Evolutionary conservation across 2,329 filamentous ascomycete genomes (phyloP).

Genomic region (Exophiala aquamarina): DNA sequence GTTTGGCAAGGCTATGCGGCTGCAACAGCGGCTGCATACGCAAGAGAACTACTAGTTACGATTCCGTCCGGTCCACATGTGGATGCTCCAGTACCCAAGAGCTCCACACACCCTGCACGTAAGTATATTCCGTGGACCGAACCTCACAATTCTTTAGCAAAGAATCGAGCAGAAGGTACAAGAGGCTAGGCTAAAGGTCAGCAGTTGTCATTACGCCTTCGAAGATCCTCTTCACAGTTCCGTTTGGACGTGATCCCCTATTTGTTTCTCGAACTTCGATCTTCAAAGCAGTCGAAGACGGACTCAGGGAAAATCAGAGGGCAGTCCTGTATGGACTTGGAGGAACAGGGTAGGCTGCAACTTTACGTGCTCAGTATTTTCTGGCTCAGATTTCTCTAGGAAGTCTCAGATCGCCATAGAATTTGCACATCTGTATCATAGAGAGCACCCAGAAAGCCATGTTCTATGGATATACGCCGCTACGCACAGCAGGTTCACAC

Average conservation of each 20-base stretch:
- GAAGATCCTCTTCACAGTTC: too few species aligned
- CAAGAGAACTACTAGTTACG: constrained; percentile 14
- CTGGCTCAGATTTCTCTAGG: neutral
- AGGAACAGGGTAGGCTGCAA: neutral
- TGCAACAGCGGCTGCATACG: constrained; percentile 16
- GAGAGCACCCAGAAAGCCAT: neutral
- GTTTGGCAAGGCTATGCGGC: constrained; percentile 33
- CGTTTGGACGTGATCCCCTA: too few species aligned
- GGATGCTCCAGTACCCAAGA: too few species aligned
- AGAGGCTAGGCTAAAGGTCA: too few species aligned
- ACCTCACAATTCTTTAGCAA: too few species aligned
- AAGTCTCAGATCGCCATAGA: neutral
- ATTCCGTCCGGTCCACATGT: too few species aligned
- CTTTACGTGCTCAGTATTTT: neutral
- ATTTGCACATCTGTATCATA: neutral
- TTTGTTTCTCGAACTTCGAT: too few species aligned
- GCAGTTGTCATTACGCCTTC: too few species aligned
- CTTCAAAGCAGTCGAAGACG: too few species aligned
- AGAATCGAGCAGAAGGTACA: too few species aligned
- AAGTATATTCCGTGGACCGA: too few species aligned
- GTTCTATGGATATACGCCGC: neutral
- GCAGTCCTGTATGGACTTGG: neutral
- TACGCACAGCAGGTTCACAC: neutral
- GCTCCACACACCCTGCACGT: too few species aligned
- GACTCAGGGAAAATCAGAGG: neutral